phyloP scores from a whole-genome alignment of 768 basidiomycete species.

The Lactarius trivialis region DNA sequence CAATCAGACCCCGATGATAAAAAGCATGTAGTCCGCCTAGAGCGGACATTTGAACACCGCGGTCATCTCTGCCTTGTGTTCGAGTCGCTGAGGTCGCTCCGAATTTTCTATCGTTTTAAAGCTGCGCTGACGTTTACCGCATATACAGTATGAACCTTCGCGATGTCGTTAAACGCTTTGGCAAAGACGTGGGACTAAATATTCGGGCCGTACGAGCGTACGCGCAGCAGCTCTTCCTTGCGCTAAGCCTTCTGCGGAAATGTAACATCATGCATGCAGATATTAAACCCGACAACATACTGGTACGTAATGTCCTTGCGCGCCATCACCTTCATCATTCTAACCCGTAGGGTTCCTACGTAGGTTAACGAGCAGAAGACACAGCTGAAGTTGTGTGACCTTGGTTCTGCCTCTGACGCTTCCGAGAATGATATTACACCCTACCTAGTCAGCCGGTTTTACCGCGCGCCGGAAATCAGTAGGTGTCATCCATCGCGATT shows the following conservation, averaged over 20 bases:
- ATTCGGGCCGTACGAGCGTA: conserved; percentile 98
- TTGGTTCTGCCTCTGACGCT: conserved; percentile 94
- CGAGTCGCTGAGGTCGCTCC: conserved; percentile 76
- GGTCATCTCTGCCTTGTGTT: conserved; percentile 96
- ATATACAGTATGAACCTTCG: conserved; percentile 86
- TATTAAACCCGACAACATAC: conserved; percentile 96
- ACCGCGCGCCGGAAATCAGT: conserved; percentile 99
- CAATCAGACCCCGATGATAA: conserved; percentile 95
- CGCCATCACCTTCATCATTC: background rate
- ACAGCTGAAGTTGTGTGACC: conserved; percentile 86
- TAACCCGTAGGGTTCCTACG: background rate
- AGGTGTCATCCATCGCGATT: conserved; percentile 28
- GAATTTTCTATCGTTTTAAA: background rate
- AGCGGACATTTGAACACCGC: conserved; percentile 93
- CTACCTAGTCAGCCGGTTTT: conserved; percentile 95
- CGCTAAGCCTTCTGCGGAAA: conserved; percentile 79
- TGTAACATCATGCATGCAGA: conserved; percentile 96
- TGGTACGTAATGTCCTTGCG: conserved; percentile 44
- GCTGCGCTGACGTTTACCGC: conserved; percentile 7
- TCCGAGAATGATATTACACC: conserved; percentile 97
- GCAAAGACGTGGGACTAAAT: conserved; percentile 95
- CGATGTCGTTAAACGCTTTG: conserved; percentile 96
- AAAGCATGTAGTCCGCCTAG: conserved; percentile 90
- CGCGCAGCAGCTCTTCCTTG: conserved; percentile 90
- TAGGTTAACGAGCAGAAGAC: conserved; percentile 96